Evolutionary conservation across 139 green algal genomes (phyloP).

Genomic region (Tetraselmis chui): DNA sequence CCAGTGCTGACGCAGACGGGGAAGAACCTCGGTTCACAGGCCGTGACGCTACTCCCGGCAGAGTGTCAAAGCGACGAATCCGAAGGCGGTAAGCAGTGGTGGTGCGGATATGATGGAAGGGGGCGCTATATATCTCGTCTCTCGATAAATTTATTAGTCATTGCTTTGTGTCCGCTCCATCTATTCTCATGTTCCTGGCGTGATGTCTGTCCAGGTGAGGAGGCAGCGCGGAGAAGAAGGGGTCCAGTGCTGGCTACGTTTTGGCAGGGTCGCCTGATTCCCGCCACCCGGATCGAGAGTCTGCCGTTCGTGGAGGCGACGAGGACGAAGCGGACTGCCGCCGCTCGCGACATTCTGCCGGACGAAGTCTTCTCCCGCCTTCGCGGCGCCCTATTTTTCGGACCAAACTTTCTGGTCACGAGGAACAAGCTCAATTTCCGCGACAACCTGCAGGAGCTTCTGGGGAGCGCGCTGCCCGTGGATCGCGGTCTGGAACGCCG

Average conservation of each 20-base stretch:
- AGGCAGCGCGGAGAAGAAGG: background rate
- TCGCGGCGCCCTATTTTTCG: constrained; percentile 72
- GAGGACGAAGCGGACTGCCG: constrained; percentile 37
- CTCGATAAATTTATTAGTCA: too few relatives aligned
- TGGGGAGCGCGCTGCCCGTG: constrained; percentile 36
- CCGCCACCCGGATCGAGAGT: constrained; percentile 53
- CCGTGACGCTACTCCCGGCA: background rate
- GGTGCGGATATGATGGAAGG: too few relatives aligned
- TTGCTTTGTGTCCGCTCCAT: too few relatives aligned
- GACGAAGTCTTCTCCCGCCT: constrained; percentile 62
- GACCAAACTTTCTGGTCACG: constrained; percentile 62
- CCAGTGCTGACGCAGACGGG: background rate
- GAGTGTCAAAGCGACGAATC: background rate
- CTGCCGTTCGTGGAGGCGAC: constrained; percentile 64
- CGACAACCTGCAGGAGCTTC: constrained; percentile 58
- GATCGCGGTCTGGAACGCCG: constrained; percentile 48
- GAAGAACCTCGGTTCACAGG: background rate
- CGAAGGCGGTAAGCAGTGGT: background rate
- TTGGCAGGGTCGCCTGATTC: constrained; percentile 64
- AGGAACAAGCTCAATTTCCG: constrained; percentile 69
- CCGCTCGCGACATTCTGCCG: constrained; percentile 47
- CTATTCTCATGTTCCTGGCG: too few relatives aligned
- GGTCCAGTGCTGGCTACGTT: background rate
- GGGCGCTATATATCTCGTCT: too few relatives aligned
- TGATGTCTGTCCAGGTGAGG: background rate